phyloP scores from a whole-genome alignment of 2,329 filamentous ascomycete species.

The Phaeosphaeriaceae sp. region DNA sequence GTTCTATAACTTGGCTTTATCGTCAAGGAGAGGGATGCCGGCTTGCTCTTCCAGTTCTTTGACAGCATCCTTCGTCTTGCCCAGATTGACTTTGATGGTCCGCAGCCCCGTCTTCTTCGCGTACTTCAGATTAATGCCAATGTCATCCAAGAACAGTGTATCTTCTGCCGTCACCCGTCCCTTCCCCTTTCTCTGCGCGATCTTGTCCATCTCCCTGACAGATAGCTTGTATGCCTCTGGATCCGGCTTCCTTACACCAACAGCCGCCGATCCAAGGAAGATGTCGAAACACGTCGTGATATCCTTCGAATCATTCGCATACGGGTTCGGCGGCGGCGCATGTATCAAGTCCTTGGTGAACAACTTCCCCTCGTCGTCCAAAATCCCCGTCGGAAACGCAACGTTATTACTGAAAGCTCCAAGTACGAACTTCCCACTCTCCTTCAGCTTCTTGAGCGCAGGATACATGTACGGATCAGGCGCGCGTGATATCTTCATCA shows the following conservation, averaged over 20 bases:
- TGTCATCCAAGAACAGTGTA: constrained; percentile 89
- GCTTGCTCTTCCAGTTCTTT: constrained; percentile 78
- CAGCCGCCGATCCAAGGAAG: constrained; percentile 85
- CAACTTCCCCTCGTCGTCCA: constrained; percentile 62
- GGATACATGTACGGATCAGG: constrained; percentile 91
- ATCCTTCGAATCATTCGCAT: constrained; percentile 50
- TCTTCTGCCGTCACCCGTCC: constrained; percentile 67
- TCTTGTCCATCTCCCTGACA: constrained; percentile 69
- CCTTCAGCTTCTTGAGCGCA: constrained; percentile 73
- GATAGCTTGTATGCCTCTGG: constrained; percentile 80
- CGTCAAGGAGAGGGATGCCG: constrained; percentile 68
- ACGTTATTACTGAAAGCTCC: constrained; percentile 91
- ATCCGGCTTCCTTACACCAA: constrained; percentile 88
- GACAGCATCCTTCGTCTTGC: constrained; percentile 80
- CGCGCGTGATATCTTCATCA: constrained; percentile 77
- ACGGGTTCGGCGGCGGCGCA: constrained; percentile 22
- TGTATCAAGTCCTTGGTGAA: constrained; percentile 46
- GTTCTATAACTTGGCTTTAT: constrained; percentile 37
- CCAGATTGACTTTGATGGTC: constrained; percentile 85
- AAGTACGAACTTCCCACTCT: constrained; percentile 54
- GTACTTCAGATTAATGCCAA: constrained; percentile 89
- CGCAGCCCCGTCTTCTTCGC: constrained; percentile 76
- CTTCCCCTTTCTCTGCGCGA: constrained; percentile 62
- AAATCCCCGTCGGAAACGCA: constrained; percentile 79
- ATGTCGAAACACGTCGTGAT: constrained; percentile 79